Percentiles rank a stretch among this genome's conserved stretches.
These are phyloP conservation scores for Pilatotrama ljubarskyi DNA, from an alignment of 768 basidiomycete genomes.

Conservation along the genomic window DNA sequence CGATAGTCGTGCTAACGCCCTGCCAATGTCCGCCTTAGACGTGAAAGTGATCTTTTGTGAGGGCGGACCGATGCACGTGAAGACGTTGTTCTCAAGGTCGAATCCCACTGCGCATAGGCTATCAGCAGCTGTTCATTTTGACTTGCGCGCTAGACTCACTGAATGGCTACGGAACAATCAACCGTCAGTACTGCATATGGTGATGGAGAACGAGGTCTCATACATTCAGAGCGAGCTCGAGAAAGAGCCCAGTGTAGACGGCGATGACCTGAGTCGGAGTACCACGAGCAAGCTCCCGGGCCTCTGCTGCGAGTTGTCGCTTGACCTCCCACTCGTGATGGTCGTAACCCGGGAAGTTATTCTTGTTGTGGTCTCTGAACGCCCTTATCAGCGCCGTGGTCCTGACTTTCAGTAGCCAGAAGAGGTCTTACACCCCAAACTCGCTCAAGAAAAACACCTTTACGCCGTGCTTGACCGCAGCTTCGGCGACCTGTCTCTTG, in stretches of 20 bases:
- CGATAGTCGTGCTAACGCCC: conserved; percentile 18
- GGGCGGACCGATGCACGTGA: conserved; percentile 20
- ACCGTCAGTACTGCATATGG: not conserved
- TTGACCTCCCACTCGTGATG: conserved; percentile 15
- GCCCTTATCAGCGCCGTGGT: not conserved
- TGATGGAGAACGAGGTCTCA: not conserved
- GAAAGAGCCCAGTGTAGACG: conserved; percentile 22
- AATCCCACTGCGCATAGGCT: conserved; percentile 20
- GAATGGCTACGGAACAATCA: not conserved
- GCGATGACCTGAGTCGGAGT: conserved; percentile 20
- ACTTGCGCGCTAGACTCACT: not conserved
- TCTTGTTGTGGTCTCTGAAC: conserved; percentile 20
- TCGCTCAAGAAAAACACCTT: conserved; percentile 26
- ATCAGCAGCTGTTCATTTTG: not conserved
- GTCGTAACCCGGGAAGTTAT: conserved; percentile 21
- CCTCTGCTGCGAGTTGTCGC: conserved; percentile 2
- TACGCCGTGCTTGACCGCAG: conserved; percentile 16
- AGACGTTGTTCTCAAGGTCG: conserved; percentile 17
- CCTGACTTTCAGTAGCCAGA: not conserved
- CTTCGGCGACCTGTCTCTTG: not conserved
- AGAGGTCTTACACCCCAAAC: conserved; percentile 16
- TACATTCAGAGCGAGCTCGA: conserved; percentile 11
- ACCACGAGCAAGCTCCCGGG: conserved; percentile 2
- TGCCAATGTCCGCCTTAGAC: conserved; percentile 18
- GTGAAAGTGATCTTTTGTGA: conserved; percentile 15